These are phyloP conservation scores for Lojkania enalia DNA, from an alignment of 2,329 filamentous ascomycete species.

Conservation along the genomic window DNA sequence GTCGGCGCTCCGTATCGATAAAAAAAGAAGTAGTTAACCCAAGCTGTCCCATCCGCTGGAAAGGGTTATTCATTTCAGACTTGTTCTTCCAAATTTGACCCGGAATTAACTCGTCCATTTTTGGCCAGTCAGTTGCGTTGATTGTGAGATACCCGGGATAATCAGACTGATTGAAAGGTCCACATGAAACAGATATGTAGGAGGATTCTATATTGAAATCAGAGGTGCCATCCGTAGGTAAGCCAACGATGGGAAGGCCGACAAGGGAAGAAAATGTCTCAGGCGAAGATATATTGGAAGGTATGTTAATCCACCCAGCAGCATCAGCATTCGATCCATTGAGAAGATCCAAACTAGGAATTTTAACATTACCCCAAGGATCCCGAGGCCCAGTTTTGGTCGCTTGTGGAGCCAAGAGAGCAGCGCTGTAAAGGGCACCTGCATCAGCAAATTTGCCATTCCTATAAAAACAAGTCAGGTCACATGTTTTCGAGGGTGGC, in stretches of 20 bases:
- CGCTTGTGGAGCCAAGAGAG: constrained; percentile 24
- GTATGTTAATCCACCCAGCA: constrained; percentile 28
- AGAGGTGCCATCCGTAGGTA: constrained; percentile 3
- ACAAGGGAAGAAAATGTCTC: constrained; percentile 35
- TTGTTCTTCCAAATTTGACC: constrained; percentile 15
- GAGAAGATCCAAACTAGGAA: constrained; percentile 26
- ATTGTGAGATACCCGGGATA: not conserved
- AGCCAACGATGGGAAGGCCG: constrained; percentile 33
- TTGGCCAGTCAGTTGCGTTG: not conserved
- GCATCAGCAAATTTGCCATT: constrained; percentile 24
- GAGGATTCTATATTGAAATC: constrained; percentile 28
- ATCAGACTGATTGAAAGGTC: constrained; percentile 12
- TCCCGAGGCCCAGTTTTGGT: constrained; percentile 32
- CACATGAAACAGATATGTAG: constrained; percentile 25
- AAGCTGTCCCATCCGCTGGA: constrained; percentile 11
- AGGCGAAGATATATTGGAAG: constrained; percentile 11
- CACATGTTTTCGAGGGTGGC: not conserved
- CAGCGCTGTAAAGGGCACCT: constrained; percentile 29
- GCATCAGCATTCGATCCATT: constrained; percentile 11
- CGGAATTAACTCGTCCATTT: no score
- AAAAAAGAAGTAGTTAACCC: constrained; percentile 15
- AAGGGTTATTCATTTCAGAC: constrained; percentile 18
- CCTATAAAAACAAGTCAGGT: not conserved
- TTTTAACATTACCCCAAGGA: constrained; percentile 42
- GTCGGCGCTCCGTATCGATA: no score